These are phyloP conservation scores for Gilbertella persicaria DNA, from an alignment of 371 early-diverging fungal species.

Conservation along the genomic window DNA sequence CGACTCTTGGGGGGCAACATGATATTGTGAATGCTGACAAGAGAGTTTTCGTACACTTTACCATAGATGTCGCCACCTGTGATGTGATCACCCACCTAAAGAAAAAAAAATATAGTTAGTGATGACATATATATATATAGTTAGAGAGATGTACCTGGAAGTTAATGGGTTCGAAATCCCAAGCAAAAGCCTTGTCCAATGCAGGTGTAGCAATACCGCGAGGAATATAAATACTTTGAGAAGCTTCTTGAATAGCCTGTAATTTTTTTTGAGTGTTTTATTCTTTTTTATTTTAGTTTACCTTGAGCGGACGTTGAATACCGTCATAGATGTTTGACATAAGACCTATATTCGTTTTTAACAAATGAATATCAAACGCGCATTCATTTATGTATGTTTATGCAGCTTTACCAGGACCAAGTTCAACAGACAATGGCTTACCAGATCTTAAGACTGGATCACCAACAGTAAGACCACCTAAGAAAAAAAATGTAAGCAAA, in stretches of 20 bases:
- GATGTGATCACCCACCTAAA: constrained; percentile 92
- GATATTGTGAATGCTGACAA: constrained; percentile 91
- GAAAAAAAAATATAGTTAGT: too few species aligned
- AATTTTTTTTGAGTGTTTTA: neutral
- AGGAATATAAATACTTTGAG: constrained; percentile 99
- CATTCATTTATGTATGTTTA: neutral
- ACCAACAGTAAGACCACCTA: constrained; percentile 98
- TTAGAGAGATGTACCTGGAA: constrained; percentile 65
- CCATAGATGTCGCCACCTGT: constrained; percentile 99
- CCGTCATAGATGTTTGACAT: constrained; percentile 99
- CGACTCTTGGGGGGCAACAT: constrained; percentile 95
- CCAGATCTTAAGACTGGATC: constrained; percentile 99
- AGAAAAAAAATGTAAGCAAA: constrained; percentile 9
- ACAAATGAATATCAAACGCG: neutral
- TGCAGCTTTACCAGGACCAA: constrained; percentile 90
- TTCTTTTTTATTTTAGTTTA: constrained; percentile 14
- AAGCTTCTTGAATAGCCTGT: constrained; percentile 90
- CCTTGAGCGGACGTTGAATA: constrained; percentile 98
- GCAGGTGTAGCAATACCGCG: constrained; percentile 98
- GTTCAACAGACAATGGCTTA: constrained; percentile 98
- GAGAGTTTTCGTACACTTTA: constrained; percentile 95
- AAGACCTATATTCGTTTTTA: constrained; percentile 72
- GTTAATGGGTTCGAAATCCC: constrained; percentile 96
- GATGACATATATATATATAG: too few species aligned
- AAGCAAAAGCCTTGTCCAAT: constrained; percentile 87